Percentiles rank a stretch among this genome's conserved stretches.
These are phyloP conservation scores for Forsythia viridissima DNA, from an alignment of 257 asterid species.

Conservation along the genomic window DNA sequence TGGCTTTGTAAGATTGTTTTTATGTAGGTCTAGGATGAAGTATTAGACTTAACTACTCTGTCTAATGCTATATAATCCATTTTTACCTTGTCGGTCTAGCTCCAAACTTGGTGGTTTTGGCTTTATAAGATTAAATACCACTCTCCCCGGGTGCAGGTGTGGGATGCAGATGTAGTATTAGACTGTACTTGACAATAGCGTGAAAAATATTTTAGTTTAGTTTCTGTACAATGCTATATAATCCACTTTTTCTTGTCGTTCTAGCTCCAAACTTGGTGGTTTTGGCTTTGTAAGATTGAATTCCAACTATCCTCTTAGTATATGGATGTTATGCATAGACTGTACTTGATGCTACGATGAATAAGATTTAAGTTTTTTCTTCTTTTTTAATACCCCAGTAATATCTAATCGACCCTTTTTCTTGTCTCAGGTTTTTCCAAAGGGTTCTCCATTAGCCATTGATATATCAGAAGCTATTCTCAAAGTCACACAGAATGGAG, in stretches of 20 bases:
- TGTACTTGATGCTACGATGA: neutral
- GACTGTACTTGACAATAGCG: too few relatives aligned
- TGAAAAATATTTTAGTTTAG: too few relatives aligned
- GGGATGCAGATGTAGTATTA: too few relatives aligned
- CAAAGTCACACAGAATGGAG: conserved; percentile 50
- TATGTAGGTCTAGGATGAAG: neutral
- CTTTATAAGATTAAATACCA: too few relatives aligned
- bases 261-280: conserved; percentile 59
- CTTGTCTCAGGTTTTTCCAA: conserved; percentile 46
- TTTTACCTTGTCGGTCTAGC: neutral
- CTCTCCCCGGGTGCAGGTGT: too few relatives aligned
- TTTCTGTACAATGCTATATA: too few relatives aligned
- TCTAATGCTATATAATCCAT: too few relatives aligned
- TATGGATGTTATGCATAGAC: too few relatives aligned
- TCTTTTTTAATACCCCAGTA: neutral
- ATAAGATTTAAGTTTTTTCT: neutral
- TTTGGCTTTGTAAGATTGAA: conserved; percentile 59
- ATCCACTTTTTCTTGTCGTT: neutral
- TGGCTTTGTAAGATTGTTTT: conserved; percentile 60
- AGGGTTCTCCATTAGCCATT: conserved; percentile 47
- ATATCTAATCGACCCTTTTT: neutral
- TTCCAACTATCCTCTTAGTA: neutral
- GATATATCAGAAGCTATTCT: conserved; percentile 65
- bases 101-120: too few relatives aligned
- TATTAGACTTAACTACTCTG: neutral